These are phyloP conservation scores for Lipomyces chichibuensis DNA, from an alignment of 805 yeast genomes.

Conservation along the genomic window DNA sequence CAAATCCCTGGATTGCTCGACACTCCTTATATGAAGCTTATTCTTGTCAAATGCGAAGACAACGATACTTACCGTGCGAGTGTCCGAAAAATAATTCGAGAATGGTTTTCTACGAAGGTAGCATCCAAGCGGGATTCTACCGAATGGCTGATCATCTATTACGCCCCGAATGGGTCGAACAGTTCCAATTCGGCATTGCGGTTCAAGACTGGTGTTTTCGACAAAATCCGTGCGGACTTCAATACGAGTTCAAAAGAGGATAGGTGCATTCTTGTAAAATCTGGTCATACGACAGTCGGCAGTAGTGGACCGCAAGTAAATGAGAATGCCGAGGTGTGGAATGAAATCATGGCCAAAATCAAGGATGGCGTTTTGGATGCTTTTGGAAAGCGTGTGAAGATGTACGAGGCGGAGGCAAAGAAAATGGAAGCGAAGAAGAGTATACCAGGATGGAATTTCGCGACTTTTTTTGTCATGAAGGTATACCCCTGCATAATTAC, in stretches of 20 bases:
- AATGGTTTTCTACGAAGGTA: constrained; percentile 65
- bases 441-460: constrained; percentile 52
- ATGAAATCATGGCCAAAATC: constrained; percentile 49
- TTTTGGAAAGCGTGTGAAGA: constrained; percentile 53
- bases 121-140: constrained; percentile 51
- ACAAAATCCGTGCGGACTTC: constrained; percentile 60
- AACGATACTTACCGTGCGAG: constrained; percentile 76
- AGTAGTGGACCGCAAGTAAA: constrained; percentile 35
- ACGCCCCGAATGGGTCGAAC: constrained; percentile 47
- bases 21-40: constrained; percentile 63
- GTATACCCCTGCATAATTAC: not conserved
- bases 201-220: constrained; percentile 54
- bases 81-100: constrained; percentile 77
- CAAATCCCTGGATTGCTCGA: constrained; percentile 48
- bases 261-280: constrained; percentile 43
- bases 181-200: constrained; percentile 43
- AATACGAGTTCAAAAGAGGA: constrained; percentile 45
- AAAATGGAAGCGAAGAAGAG: constrained; percentile 45
- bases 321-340: constrained; percentile 58
- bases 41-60: constrained; percentile 67
- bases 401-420: constrained; percentile 49
- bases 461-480: constrained; percentile 50
- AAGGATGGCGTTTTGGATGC: constrained; percentile 58
- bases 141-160: constrained; percentile 65
- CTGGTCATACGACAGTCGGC: constrained; percentile 17